Conservation (phyloP, 2,329 filamentous ascomycete species). For the Phoma sp. region DNA sequence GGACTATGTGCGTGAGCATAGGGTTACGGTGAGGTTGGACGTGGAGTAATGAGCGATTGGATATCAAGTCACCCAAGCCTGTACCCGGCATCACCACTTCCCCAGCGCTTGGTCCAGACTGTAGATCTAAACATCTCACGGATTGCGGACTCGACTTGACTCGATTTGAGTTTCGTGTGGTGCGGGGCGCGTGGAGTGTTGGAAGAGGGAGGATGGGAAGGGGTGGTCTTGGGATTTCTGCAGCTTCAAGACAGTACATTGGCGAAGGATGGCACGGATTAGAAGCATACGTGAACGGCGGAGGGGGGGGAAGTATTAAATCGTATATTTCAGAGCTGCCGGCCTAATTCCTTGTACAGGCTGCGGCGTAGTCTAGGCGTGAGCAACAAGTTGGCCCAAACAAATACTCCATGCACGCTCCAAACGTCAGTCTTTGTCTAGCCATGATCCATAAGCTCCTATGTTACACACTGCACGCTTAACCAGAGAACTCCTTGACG, state of each 20-base stretch:
- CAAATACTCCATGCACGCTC: slow-evolving; percentile 25
- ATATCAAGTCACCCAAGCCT: too few relatives aligned
- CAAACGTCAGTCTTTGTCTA: slow-evolving; percentile 41
- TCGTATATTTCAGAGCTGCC: slow-evolving; percentile 23
- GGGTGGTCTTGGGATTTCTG: too few relatives aligned
- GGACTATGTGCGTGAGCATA: background rate
- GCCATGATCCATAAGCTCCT: slow-evolving; percentile 38
- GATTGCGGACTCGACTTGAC: too few relatives aligned
- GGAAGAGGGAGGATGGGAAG: too few relatives aligned
- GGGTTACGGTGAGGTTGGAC: background rate
- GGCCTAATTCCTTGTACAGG: background rate
- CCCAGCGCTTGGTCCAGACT: too few relatives aligned
- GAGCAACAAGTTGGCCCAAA: slow-evolving; percentile 24
- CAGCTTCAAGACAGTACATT: too few relatives aligned
- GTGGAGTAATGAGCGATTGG: background rate
- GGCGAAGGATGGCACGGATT: too few relatives aligned
- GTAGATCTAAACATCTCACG: too few relatives aligned
- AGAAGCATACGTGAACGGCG: background rate
- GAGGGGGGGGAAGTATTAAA: slow-evolving; percentile 24
- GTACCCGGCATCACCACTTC: too few relatives aligned
- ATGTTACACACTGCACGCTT: slow-evolving; percentile 43
- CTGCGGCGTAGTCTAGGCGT: slow-evolving; percentile 20
- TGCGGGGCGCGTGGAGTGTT: too few relatives aligned
- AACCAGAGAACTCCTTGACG: slow-evolving; percentile 67
- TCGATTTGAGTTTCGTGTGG: too few relatives aligned